Base-by-base conservation (phyloP, 441 rosid genomes). In the Erysimum cheiri region DNA sequence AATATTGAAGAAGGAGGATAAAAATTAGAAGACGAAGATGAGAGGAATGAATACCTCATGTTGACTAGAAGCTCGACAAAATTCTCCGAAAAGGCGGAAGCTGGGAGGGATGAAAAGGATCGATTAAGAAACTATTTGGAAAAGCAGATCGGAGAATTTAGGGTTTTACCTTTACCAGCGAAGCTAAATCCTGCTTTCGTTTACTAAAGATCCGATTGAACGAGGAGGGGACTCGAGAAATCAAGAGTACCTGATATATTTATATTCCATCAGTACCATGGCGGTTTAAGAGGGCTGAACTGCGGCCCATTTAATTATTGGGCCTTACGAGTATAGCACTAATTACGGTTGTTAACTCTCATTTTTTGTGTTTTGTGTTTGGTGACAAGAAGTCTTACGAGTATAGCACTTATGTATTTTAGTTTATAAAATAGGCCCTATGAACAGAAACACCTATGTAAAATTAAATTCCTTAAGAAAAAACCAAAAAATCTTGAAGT, bases 81-180 rank as follows among this genome's bases (percentile, higher is more conserved):
- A 66, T 59, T 65, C 67, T 31, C 57, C 12, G 57, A 17, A 12
- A 33, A 55, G 44, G 4, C 17, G 15, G 19, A 44, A 37, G 41
- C 69, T 68, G 64, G 35, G 28, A 55, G 61, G 19, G 22, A 60
- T 0, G 4, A 36, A 32, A 35, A 32, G 24, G 57, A 43, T 5
- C 24, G 35, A 43, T 17, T 17, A 53, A 61, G 35, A 68, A 35
- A 26, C 17, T 1, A 43, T 24, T 0, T 6, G 3, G 74, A 37
- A 12, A 63, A 12, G 28, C 67, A 70, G 69, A 70, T 50, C 36
- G 58, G 52, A 70, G 44, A 17, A 64, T 58, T 62, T 74, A 74
- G 64, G 73, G 78, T 68, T 74, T 74, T 74, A 67, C 73, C 73
- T 8, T 74, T 74, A 67, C 78, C 73, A 9, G 60, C 59, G 14